Evolutionary conservation across 1,284 basidiomycete genomes (phyloP).

Genomic region (Irpex sp.): DNA sequence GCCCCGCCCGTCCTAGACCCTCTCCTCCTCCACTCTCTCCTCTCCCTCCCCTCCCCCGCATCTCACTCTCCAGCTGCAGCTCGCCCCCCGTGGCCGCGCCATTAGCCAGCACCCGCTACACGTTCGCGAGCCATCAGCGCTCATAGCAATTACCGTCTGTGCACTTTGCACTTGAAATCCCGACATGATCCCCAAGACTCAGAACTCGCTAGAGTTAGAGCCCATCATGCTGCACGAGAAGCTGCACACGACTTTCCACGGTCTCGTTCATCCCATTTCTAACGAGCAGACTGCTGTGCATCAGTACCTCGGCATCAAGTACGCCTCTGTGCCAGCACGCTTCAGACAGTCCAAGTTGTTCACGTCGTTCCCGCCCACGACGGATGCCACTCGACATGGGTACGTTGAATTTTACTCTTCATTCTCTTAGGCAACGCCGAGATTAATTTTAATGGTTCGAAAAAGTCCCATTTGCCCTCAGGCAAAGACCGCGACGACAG

Average conservation of each 20-base stretch:
- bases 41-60: constrained; percentile 5
- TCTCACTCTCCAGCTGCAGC: constrained; percentile 6
- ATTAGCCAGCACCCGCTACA: constrained; percentile 8
- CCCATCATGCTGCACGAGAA: constrained; percentile 45
- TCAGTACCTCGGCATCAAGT: constrained; percentile 74
- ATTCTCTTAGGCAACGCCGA: not conserved
- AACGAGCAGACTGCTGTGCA: constrained; percentile 52
- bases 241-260: constrained; percentile 62
- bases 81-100: constrained; percentile 16
- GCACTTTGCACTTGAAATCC: not conserved
- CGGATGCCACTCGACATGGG: constrained; percentile 65
- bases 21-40: constrained; percentile 5
- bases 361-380: constrained; percentile 49
- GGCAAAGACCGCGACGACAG: constrained; percentile 32
- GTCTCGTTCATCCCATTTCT: constrained; percentile 57
- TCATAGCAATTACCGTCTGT: constrained; percentile 1
- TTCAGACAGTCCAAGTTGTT: constrained; percentile 67
- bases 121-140: constrained; percentile 9
- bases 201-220: constrained; percentile 15
- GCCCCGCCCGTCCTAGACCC: constrained; percentile 1
- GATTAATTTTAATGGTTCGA: constrained; percentile 1
- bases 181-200: constrained; percentile 26
- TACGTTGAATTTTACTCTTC: constrained; percentile 26
- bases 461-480: constrained; percentile 75
- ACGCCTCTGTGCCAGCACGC: constrained; percentile 66